Conservation (phyloP, 2,329 filamentous ascomycete species). For the Aspergillus uvarum region DNA sequence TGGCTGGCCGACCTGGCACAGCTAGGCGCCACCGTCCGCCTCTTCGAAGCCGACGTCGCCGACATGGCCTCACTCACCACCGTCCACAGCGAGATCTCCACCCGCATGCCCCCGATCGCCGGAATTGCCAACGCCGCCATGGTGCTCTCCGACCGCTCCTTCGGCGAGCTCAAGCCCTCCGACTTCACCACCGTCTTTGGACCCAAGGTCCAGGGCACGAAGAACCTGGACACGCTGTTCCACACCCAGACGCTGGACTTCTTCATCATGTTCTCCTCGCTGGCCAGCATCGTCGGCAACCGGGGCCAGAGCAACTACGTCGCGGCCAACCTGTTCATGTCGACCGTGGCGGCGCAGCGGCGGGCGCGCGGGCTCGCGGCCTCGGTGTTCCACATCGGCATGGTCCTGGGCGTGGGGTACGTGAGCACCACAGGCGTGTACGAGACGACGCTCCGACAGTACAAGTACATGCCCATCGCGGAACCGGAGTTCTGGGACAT, state of each 20-base stretch:
- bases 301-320: slow-evolving; percentile 15
- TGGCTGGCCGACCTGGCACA: slow-evolving; percentile 9
- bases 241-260: slow-evolving; percentile 9
- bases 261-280: slow-evolving; percentile 17
- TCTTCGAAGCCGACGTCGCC: slow-evolving; percentile 9
- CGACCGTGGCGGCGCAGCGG: neutral
- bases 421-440: neutral
- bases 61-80: slow-evolving; percentile 7
- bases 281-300: slow-evolving; percentile 10
- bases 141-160: slow-evolving; percentile 30
- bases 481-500: neutral
- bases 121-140: slow-evolving; percentile 39
- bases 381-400: neutral
- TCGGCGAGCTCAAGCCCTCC: slow-evolving; percentile 1
- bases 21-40: neutral
- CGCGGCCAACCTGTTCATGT: slow-evolving; percentile 6
- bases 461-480: neutral
- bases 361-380: neutral
- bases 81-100: slow-evolving; percentile 18
- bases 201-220: slow-evolving; percentile 9
- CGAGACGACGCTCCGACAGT: neutral
- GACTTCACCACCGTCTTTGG: neutral
- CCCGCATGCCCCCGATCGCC: slow-evolving; percentile 30
- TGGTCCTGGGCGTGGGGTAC: neutral
- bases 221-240: slow-evolving; percentile 10